Evolutionary conservation across 176 grass and related monocot species (phyloP), one percentile per base, ranked within the genome.

Genomic region (Phoenix roebelenii): DNA sequence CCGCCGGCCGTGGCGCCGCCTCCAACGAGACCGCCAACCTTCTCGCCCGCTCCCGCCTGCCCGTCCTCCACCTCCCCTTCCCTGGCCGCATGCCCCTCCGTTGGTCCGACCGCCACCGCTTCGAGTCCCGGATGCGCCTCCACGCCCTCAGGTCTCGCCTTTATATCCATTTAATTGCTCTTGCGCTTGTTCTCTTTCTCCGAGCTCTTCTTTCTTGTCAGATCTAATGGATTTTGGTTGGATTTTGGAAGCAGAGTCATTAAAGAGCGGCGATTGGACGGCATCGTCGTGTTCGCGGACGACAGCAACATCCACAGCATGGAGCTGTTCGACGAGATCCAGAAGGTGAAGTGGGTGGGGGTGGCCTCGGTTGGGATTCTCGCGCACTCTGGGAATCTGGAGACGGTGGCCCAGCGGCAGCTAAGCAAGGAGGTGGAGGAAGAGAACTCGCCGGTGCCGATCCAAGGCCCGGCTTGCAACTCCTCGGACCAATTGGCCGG

Each of bases 271-370:
- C 77, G 81, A 55, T 85, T 98, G 84, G 93, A 98, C 15, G 93
- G 93, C 0, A 66, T 98, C 7, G 82, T 98, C 30, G 64, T 98
- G 2, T 98, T 98, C 23, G 93, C 88, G 0, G 93, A 98, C 19
- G 93, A 98, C 66, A 98, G 93, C 82, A 98, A 98, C 22, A 78
- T 88, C n/a, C 93, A 98, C 28, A 92, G 64, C 72, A 79, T 98
- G 69, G 93, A 98, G 76, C 74, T 98, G n/a, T 98, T 98, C 54
- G 84, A 98, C 35, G 93, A 98, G 88, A 81, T 85, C 78, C 93
- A 98, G 64, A 98, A 98, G 69, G 87, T 98, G 29, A 77, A 85
- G 65, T 98, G 93, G 93, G 92, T 98, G 84, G 93, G 84, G 16
- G 79, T 84, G 0, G 78, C 89, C 23, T 89, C 93, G 0, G 54